Evolutionary conservation across 345 rosid species (phyloP).

Genomic region (Noccaea bulbosa): DNA sequence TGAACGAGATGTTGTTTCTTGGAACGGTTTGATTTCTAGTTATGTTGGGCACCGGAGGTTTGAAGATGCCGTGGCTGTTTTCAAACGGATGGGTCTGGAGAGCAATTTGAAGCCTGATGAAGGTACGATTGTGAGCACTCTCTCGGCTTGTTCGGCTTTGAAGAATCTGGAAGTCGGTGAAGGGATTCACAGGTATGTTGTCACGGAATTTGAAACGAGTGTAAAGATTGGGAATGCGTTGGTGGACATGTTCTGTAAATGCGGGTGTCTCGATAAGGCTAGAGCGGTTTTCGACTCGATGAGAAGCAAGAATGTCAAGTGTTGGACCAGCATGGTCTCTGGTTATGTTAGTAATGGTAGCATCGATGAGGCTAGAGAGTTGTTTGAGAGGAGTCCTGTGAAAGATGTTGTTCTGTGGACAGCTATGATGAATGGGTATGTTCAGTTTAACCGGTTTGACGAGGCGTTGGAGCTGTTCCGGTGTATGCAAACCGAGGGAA

Average conservation of each 20-base stretch:
- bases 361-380: conserved; percentile 61
- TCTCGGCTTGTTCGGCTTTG: conserved; percentile 66
- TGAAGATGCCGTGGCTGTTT: conserved; percentile 56
- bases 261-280: conserved; percentile 62
- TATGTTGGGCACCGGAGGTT: conserved; percentile 57
- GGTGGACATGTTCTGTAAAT: conserved; percentile 73
- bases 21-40: conserved; percentile 72
- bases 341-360: conserved; percentile 62
- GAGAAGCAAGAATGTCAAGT: conserved; percentile 61
- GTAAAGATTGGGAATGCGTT: conserved; percentile 62
- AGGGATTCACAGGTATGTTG: conserved; percentile 54
- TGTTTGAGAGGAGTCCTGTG: conserved; percentile 71
- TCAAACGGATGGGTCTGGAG: conserved; percentile 52
- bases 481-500: conserved; percentile 56
- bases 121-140: conserved; percentile 66
- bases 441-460: conserved; percentile 64
- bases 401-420: conserved; percentile 82
- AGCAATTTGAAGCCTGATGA: conserved; percentile 57
- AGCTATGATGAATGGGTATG: conserved; percentile 86
- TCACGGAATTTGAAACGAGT: conserved; percentile 50
- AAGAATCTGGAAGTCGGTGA: conserved; percentile 59
- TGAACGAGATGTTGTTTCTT: conserved; percentile 63
- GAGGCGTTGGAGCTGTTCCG: conserved; percentile 63
- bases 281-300: conserved; percentile 52
- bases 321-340: conserved; percentile 76